phyloP scores from a whole-genome alignment of 2,329 filamentous ascomycete genomes.

The Didymella exigua region DNA sequence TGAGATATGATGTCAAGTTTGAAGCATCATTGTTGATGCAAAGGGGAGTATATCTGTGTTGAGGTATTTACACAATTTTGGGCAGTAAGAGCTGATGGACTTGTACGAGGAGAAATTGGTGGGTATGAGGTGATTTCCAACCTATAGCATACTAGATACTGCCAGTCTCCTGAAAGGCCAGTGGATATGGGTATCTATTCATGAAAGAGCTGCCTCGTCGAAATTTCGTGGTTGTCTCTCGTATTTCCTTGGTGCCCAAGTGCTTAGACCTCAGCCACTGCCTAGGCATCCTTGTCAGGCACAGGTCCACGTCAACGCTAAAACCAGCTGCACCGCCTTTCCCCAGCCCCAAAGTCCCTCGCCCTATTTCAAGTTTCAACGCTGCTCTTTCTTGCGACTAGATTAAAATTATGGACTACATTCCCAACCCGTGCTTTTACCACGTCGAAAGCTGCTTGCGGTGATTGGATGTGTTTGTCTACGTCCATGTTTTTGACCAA shows the following conservation, averaged over 20 bases:
- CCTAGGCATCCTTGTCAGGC: constrained; percentile 11
- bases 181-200: not conserved
- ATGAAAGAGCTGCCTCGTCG: not conserved
- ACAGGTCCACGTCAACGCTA: constrained; percentile 15
- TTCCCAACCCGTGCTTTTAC: constrained; percentile 59
- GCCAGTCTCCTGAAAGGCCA: not conserved
- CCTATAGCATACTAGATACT: no score
- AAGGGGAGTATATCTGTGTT: no score
- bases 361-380: not conserved
- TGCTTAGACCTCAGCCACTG: not conserved
- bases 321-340: constrained; percentile 6
- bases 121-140: no score
- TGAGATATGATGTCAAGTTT: not conserved
- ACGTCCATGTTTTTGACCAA: constrained; percentile 34
- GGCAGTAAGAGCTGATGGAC: no score
- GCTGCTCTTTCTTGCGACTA: constrained; percentile 18
- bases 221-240: not conserved
- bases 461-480: constrained; percentile 23
- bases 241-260: not conserved
- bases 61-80: no score
- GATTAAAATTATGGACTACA: constrained; percentile 39
- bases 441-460: constrained; percentile 43
- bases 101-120: no score
- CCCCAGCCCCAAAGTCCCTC: constrained; percentile 6
- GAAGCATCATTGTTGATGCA: not conserved